Evolutionary conservation across 2,329 filamentous ascomycete genomes (phyloP).

Genomic region (Penicillium psychrosexuale): DNA sequence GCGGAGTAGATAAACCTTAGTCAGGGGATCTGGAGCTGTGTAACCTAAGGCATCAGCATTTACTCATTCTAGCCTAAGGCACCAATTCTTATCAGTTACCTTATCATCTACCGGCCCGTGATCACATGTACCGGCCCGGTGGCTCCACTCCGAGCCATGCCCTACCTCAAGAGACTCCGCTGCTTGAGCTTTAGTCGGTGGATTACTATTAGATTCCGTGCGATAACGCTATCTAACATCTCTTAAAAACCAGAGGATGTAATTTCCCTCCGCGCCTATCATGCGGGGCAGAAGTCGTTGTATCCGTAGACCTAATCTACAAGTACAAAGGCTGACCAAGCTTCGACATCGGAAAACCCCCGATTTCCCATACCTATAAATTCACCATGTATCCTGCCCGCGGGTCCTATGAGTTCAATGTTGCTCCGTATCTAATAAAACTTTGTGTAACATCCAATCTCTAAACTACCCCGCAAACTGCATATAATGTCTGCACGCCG

Average conservation of each 20-base stretch:
- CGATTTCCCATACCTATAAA: background rate
- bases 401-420: background rate
- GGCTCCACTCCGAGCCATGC: background rate
- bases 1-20: slow-evolving; percentile 26
- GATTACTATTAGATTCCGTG: background rate
- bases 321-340: too few species aligned
- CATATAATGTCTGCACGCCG: slow-evolving; percentile 30
- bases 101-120: too few species aligned
- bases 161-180: background rate
- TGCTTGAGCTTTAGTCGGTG: background rate
- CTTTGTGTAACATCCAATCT: background rate
- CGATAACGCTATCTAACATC: background rate
- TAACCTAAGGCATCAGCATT: slow-evolving; percentile 4
- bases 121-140: slow-evolving; percentile 7
- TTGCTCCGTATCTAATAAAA: too few species aligned
- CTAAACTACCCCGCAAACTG: background rate
- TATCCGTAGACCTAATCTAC: too few species aligned
- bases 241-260: slow-evolving; percentile 1
- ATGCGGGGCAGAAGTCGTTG: background rate
- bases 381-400: background rate
- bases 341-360: background rate
- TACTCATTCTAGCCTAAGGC: slow-evolving; percentile 14
- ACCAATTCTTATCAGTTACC: background rate
- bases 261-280: background rate
- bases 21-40: slow-evolving; percentile 7